phyloP scores from a whole-genome alignment of 2,329 filamentous ascomycete species.

The Fusarium sp. region DNA sequence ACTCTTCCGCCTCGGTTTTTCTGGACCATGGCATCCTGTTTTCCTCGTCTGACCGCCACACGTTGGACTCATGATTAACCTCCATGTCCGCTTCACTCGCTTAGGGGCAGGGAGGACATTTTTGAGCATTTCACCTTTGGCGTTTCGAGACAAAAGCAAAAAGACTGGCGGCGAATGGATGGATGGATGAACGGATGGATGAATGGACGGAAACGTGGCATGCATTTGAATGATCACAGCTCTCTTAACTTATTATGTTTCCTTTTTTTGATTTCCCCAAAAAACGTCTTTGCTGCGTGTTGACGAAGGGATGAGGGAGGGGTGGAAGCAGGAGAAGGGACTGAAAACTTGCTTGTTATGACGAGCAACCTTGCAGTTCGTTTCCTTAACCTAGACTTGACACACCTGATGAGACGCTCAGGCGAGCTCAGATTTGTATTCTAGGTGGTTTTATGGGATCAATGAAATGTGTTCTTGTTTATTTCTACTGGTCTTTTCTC shows the following conservation, averaged over 20 bases:
- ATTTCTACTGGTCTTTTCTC: slow-evolving; percentile 13
- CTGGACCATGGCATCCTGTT: slow-evolving; percentile 35
- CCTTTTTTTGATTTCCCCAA: slow-evolving; percentile 41
- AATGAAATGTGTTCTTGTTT: slow-evolving; percentile 48
- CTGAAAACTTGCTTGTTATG: slow-evolving; percentile 31
- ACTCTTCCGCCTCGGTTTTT: slow-evolving; percentile 38
- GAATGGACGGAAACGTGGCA: slow-evolving; percentile 52
- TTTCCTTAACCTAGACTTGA: slow-evolving; percentile 25
- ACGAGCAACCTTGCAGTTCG: slow-evolving; percentile 25
- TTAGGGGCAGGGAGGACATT: slow-evolving; percentile 38
- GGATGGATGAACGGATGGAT: slow-evolving; percentile 49
- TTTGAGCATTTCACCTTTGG: slow-evolving; percentile 51
- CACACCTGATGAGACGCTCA: slow-evolving; percentile 37
- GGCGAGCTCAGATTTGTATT: slow-evolving; percentile 43
- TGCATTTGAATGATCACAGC: slow-evolving; percentile 52
- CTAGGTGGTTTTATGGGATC: slow-evolving; percentile 49
- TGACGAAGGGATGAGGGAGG: slow-evolving; percentile 27
- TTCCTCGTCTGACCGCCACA: slow-evolving; percentile 48
- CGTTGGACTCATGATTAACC: slow-evolving; percentile 46
- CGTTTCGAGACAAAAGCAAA: slow-evolving; percentile 52
- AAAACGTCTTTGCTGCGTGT: slow-evolving; percentile 37
- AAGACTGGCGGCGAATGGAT: slow-evolving; percentile 52
- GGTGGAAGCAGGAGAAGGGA: slow-evolving; percentile 23
- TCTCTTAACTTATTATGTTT: slow-evolving; percentile 46
- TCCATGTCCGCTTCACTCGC: slow-evolving; percentile 32